Evolutionary conservation across 768 basidiomycete genomes (phyloP).

Genomic region (Suillus alpinus): DNA sequence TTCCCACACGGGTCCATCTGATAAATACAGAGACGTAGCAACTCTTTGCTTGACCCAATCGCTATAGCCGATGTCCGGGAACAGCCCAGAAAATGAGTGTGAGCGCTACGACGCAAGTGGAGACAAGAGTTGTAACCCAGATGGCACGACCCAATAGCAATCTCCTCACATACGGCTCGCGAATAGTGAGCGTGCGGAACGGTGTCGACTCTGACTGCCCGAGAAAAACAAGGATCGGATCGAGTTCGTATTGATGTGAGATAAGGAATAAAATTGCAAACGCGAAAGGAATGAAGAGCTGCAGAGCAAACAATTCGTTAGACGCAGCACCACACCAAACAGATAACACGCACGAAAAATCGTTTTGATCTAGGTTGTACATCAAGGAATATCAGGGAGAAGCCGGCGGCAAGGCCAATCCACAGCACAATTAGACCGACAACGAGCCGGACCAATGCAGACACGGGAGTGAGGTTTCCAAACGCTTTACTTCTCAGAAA

Average conservation of each 20-base stretch:
- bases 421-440: constrained; percentile 84
- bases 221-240: constrained; percentile 92
- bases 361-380: constrained; percentile 88
- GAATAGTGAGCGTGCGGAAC: constrained; percentile 88
- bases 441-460: constrained; percentile 82
- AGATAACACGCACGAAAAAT: constrained; percentile 77
- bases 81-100: constrained; percentile 96
- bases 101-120: constrained; percentile 71
- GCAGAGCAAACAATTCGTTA: constrained; percentile 8
- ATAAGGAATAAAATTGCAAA: constrained; percentile 88
- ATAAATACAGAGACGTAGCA: neutral
- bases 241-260: constrained; percentile 95
- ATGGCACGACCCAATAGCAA: constrained; percentile 85
- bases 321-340: neutral
- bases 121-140: constrained; percentile 84
- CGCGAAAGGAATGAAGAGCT: constrained; percentile 95
- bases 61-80: constrained; percentile 84
- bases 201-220: constrained; percentile 95
- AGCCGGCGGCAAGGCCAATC: constrained; percentile 90
- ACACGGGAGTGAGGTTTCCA: constrained; percentile 91
- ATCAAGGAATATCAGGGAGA: constrained; percentile 92
- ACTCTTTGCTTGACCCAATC: neutral
- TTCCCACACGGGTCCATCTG: neutral
- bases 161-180: constrained; percentile 92
- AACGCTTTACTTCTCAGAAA: constrained; percentile 98